phyloP scores from a whole-genome alignment of 129 eudicot species.

The Flaveria bidentis region DNA sequence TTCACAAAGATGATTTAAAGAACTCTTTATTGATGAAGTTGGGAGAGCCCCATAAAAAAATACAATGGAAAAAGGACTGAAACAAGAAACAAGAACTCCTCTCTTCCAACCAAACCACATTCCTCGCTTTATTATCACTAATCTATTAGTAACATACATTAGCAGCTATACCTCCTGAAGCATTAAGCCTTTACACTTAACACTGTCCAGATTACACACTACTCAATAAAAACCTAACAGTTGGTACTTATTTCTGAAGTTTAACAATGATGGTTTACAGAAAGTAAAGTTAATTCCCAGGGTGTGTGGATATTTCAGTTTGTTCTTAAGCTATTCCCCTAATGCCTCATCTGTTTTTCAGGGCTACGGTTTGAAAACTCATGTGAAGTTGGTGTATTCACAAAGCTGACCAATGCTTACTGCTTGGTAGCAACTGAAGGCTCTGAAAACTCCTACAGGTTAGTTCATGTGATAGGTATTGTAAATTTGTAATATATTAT shows the following conservation, averaged over 20 bases:
- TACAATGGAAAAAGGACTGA: background rate
- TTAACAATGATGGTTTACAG: background rate
- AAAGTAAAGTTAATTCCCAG: background rate
- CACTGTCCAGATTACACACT: background rate
- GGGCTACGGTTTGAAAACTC: conserved; percentile 89
- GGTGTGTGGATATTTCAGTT: background rate
- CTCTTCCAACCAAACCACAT: background rate
- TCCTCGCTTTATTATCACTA: background rate
- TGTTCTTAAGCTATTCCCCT: background rate
- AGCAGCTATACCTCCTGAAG: background rate
- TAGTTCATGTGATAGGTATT: conserved; percentile 21
- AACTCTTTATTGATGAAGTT: background rate
- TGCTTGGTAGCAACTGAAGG: conserved; percentile 94
- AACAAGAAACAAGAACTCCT: background rate
- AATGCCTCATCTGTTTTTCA: conserved; percentile 31
- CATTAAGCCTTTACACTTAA: background rate
- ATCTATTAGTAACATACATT: no score
- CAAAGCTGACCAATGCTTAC: conserved; percentile 92
- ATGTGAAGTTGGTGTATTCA: conserved; percentile 87
- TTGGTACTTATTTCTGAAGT: background rate
- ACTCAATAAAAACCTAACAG: background rate
- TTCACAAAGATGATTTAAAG: background rate
- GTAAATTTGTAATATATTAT: background rate
- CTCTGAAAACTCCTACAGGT: conserved; percentile 94
- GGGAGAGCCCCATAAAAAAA: background rate